A percentile compares a stretch with the other conserved stretches of the same genome.
phyloP scores from a whole-genome alignment of 2,329 filamentous ascomycete genomes.

The Colletotrichum costaricense region DNA sequence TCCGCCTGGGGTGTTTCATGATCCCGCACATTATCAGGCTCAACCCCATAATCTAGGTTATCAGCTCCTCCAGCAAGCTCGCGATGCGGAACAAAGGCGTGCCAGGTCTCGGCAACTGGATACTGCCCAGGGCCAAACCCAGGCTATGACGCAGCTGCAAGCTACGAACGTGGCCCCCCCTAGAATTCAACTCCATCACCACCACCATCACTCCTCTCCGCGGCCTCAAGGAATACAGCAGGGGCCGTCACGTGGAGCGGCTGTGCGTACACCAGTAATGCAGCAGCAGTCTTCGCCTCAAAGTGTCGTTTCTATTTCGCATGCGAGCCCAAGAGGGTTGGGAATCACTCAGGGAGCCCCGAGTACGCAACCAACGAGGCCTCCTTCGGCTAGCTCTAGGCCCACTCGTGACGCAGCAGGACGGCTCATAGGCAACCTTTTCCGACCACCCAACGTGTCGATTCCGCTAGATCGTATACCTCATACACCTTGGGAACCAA shows the following conservation, averaged over 20 bases:
- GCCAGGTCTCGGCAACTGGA: background rate
- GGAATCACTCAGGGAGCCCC: background rate
- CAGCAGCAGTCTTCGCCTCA: background rate
- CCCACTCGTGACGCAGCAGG: background rate
- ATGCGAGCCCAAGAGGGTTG: background rate
- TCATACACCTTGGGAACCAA: constrained; percentile 51
- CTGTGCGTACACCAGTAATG: background rate
- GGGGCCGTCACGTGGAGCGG: background rate
- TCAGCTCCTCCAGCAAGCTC: background rate
- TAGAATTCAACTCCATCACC: background rate
- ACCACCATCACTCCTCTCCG: background rate
- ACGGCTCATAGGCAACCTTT: constrained; percentile 35
- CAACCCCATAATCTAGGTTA: background rate
- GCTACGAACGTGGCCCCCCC: background rate
- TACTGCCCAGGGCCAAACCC: background rate
- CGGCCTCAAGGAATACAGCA: background rate
- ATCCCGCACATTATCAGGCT: background rate
- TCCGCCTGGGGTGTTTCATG: background rate
- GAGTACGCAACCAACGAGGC: background rate
- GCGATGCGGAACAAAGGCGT: background rate
- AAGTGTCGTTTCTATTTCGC: background rate
- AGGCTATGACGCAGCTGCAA: background rate
- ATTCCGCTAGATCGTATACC: constrained; percentile 51
- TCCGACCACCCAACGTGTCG: constrained; percentile 37
- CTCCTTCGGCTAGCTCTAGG: background rate